A percentile compares a stretch with the other conserved stretches of the same genome.
Conservation (phyloP, 2,329 filamentous ascomycete species). For the Pochonia chlamydosporia region DNA sequence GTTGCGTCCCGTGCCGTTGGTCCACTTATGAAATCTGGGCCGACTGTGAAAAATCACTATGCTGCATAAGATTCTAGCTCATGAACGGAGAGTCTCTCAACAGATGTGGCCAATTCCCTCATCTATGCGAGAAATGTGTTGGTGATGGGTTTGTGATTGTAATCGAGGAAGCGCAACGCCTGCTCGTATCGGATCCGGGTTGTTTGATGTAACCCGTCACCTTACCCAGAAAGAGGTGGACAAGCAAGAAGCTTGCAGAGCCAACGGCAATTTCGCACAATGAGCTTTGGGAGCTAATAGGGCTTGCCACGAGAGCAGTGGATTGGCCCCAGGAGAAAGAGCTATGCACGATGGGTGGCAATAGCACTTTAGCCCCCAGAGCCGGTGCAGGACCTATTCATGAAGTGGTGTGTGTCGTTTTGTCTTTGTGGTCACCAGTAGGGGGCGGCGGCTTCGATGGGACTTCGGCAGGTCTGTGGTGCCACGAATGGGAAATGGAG, state of each 20-base stretch:
- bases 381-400: neutral
- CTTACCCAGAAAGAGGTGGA: neutral
- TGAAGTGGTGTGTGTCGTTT: neutral
- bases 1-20: constrained; percentile 4
- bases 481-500: constrained; percentile 1
- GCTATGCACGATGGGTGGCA: neutral
- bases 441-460: neutral
- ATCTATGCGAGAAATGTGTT: neutral
- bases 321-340: neutral
- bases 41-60: neutral
- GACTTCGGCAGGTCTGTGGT: constrained; percentile 4
- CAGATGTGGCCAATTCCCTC: neutral
- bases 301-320: neutral
- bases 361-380: neutral
- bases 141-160: neutral
- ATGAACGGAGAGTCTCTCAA: neutral
- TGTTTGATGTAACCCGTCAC: neutral
- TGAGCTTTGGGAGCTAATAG: neutral
- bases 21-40: neutral
- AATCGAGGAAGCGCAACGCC: neutral
- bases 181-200: neutral
- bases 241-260: neutral
- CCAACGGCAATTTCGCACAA: neutral
- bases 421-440: neutral
- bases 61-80: neutral